These are phyloP conservation scores for Coemansia sp. DNA, from an alignment of 192 early-diverging fungal species.

Conservation along the genomic window DNA sequence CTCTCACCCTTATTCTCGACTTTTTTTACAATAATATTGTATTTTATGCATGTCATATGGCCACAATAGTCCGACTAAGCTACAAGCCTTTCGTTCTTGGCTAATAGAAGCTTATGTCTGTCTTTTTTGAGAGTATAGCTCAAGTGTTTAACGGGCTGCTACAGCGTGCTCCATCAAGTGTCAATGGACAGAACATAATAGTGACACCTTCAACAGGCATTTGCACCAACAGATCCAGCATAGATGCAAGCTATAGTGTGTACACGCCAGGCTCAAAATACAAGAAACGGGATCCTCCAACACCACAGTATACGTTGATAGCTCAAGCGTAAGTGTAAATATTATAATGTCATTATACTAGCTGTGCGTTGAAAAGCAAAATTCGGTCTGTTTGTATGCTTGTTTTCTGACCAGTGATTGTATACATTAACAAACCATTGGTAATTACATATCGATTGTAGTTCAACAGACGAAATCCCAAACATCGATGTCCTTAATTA, in stretches of 20 bases:
- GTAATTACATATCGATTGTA: constrained; percentile 8
- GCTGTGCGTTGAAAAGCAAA: background rate
- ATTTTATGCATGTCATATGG: background rate
- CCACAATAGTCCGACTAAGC: background rate
- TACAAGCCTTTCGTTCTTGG: background rate
- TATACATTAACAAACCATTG: background rate
- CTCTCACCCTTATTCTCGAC: background rate
- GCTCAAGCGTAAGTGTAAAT: constrained; percentile 21
- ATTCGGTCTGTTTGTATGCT: background rate
- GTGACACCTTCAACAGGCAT: background rate
- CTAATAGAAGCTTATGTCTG: background rate
- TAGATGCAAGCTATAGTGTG: constrained; percentile 12
- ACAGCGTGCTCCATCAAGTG: constrained; percentile 9
- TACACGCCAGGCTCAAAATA: constrained; percentile 35
- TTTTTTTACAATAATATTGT: background rate
- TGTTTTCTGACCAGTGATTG: no score
- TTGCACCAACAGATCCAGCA: background rate
- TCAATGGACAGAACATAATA: background rate
- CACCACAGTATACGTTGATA: constrained; percentile 30
- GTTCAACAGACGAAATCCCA: constrained; percentile 4
- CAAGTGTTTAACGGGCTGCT: constrained; percentile 20
- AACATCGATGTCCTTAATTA: background rate
- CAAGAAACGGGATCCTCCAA: constrained; percentile 36
- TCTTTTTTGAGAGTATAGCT: constrained; percentile 16
- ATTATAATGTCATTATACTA: background rate